These are phyloP conservation scores for Parascedosporium putredinis DNA, from an alignment of 2,329 filamentous ascomycete species.

Conservation along the genomic window DNA sequence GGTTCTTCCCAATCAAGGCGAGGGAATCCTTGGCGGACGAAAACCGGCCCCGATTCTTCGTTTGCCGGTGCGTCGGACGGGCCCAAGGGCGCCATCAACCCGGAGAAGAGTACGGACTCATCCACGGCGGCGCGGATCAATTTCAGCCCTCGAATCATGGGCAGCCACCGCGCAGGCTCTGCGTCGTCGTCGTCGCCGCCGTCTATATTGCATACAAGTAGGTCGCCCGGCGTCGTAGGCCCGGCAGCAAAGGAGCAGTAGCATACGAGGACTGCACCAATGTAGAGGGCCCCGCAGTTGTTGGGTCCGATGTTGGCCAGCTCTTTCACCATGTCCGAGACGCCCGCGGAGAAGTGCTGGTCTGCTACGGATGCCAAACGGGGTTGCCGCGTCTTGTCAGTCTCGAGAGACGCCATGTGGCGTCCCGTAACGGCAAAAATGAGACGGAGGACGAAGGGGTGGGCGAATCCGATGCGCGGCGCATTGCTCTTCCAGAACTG, in stretches of 20 bases:
- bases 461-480: slow-evolving; percentile 17
- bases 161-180: background rate
- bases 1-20: background rate
- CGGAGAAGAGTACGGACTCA: slow-evolving; percentile 8
- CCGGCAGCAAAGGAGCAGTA: slow-evolving; percentile 21
- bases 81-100: background rate
- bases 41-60: background rate
- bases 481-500: slow-evolving; percentile 20
- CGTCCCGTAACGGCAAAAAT: slow-evolving; percentile 18
- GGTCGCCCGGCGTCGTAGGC: slow-evolving; percentile 17
- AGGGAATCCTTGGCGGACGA: slow-evolving; percentile 3
- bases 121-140: slow-evolving; percentile 7
- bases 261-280: slow-evolving; percentile 18
- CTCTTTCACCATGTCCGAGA: slow-evolving; percentile 17
- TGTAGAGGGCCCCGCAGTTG: slow-evolving; percentile 21
- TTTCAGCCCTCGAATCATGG: slow-evolving; percentile 9
- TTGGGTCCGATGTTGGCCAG: slow-evolving; percentile 15
- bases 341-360: slow-evolving; percentile 17
- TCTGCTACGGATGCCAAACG: slow-evolving; percentile 15
- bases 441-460: slow-evolving; percentile 20
- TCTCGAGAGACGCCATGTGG: slow-evolving; percentile 15
- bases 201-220: slow-evolving; percentile 18
- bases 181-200: slow-evolving; percentile 8
- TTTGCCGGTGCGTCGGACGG: background rate
- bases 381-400: slow-evolving; percentile 7